Evolutionary conservation across 2,329 filamentous ascomycete species (phyloP).

Genomic region (Ceratocystis diversiconidia): DNA sequence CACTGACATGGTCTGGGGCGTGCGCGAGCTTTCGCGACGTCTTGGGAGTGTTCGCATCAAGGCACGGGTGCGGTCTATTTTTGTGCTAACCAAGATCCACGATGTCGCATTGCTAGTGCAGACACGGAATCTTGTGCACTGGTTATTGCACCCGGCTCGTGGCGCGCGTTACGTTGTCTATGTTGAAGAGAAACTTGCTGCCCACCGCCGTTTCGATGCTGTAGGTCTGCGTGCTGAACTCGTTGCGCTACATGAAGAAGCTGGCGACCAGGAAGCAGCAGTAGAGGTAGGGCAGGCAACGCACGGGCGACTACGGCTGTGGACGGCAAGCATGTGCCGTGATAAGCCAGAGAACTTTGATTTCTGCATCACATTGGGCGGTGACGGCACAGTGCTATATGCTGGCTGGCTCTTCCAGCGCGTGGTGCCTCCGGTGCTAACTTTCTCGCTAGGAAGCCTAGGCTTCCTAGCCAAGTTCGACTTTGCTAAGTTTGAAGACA

Average conservation of each 20-base stretch:
- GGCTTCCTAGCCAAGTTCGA: slow-evolving; percentile 97
- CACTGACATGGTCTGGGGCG: slow-evolving; percentile 93
- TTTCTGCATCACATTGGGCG: slow-evolving; percentile 81
- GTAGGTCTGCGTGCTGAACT: slow-evolving; percentile 52
- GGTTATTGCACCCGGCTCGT: slow-evolving; percentile 62
- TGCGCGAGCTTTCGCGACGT: slow-evolving; percentile 76
- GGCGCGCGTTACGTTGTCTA: slow-evolving; percentile 62
- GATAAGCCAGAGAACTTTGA: slow-evolving; percentile 77
- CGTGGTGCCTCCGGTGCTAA: slow-evolving; percentile 83
- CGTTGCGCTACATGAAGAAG: slow-evolving; percentile 27
- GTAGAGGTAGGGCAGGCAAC: slow-evolving; percentile 26
- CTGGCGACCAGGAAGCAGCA: slow-evolving; percentile 24
- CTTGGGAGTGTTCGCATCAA: slow-evolving; percentile 71
- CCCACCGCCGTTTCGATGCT: slow-evolving; percentile 60
- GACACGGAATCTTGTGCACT: slow-evolving; percentile 62
- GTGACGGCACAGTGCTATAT: slow-evolving; percentile 93
- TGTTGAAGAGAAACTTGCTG: slow-evolving; percentile 61
- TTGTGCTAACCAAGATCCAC: slow-evolving; percentile 83
- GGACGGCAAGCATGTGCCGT: slow-evolving; percentile 67
- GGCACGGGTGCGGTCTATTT: slow-evolving; percentile 68
- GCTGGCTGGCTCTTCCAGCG: slow-evolving; percentile 94
- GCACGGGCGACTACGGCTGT: slow-evolving; percentile 54
- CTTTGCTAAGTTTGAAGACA: slow-evolving; percentile 59
- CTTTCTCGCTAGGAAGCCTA: slow-evolving; percentile 79
- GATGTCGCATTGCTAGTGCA: slow-evolving; percentile 66